Evolutionary conservation across 2,329 filamentous ascomycete species (phyloP).

Genomic region (Cladosporium sp.): DNA sequence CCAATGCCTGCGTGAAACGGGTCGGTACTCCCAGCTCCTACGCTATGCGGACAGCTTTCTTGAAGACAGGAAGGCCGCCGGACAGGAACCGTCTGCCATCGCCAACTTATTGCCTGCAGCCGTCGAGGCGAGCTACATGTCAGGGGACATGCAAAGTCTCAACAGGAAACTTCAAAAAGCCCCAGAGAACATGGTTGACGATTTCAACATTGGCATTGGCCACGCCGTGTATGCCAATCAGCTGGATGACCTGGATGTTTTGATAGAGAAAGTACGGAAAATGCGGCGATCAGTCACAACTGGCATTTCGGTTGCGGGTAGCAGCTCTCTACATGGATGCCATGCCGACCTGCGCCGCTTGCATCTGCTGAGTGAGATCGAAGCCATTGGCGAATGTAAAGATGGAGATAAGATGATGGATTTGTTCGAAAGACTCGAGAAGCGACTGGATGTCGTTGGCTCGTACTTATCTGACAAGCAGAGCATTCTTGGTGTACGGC

Average conservation of each 20-base stretch:
- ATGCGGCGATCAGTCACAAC: constrained; percentile 68
- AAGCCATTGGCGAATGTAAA: constrained; percentile 55
- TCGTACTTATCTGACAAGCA: constrained; percentile 91
- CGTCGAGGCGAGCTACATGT: constrained; percentile 89
- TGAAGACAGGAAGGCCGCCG: constrained; percentile 21
- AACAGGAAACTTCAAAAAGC: constrained; percentile 51
- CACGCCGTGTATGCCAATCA: constrained; percentile 59
- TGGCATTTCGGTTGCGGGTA: constrained; percentile 71
- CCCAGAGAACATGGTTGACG: constrained; percentile 38
- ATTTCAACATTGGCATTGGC: constrained; percentile 83
- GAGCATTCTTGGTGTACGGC: constrained; percentile 79
- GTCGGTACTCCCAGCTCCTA: constrained; percentile 70
- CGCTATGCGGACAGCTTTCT: constrained; percentile 81
- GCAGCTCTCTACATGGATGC: constrained; percentile 74
- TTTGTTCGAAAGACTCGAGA: constrained; percentile 51
- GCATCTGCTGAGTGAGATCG: constrained; percentile 83
- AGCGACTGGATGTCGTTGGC: constrained; percentile 82
- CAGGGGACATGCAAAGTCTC: constrained; percentile 73
- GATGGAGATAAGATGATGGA: constrained; percentile 13
- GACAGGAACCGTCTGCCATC: constrained; percentile 44
- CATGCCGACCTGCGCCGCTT: constrained; percentile 82
- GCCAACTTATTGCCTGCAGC: constrained; percentile 59
- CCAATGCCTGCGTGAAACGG: constrained; percentile 88
- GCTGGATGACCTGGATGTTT: constrained; percentile 46
- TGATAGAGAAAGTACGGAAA: constrained; percentile 58